Conservation (phyloP, 108 stramenopile species). For the Halocafeteria seosinensis region DNA sequence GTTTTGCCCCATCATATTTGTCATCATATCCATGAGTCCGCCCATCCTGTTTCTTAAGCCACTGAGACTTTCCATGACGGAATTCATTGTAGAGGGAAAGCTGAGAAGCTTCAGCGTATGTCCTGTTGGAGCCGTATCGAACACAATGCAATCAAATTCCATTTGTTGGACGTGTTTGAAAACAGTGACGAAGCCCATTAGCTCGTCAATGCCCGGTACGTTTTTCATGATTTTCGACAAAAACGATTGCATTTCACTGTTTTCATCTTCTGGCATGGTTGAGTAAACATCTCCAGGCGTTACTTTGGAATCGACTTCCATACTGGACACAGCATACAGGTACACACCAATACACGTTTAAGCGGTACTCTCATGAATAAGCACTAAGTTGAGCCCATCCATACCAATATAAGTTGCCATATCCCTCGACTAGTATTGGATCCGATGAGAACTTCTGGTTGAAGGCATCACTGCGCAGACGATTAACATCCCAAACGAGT, state of each 20-base stretch:
- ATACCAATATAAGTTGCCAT: conserved; percentile 88
- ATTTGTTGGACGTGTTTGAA: conserved; percentile 84
- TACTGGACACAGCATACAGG: no score
- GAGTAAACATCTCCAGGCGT: background rate
- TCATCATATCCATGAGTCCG: conserved; percentile 77
- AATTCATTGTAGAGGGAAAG: conserved; percentile 88
- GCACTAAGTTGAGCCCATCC: conserved; percentile 50
- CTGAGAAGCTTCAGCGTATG: conserved; percentile 86
- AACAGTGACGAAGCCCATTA: conserved; percentile 87
- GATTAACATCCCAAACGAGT: no score
- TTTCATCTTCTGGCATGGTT: background rate
- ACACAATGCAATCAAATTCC: conserved; percentile 87
- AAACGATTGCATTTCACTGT: conserved; percentile 47
- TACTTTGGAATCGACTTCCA: background rate
- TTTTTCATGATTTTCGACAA: conserved; percentile 32
- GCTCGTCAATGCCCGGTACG: conserved; percentile 97
- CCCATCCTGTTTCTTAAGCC: no score
- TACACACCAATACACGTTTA: no score
- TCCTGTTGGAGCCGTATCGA: conserved; percentile 97
- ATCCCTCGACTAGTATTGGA: conserved; percentile 84
- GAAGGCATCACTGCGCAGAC: conserved; percentile 69
- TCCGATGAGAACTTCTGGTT: conserved; percentile 94
- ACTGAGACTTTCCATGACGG: conserved; percentile 58
- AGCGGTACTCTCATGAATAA: background rate
- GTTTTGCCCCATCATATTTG: conserved; percentile 61